phyloP scores from a whole-genome alignment of 352 stramenopile genomes.

The Pythium apleroticum region DNA sequence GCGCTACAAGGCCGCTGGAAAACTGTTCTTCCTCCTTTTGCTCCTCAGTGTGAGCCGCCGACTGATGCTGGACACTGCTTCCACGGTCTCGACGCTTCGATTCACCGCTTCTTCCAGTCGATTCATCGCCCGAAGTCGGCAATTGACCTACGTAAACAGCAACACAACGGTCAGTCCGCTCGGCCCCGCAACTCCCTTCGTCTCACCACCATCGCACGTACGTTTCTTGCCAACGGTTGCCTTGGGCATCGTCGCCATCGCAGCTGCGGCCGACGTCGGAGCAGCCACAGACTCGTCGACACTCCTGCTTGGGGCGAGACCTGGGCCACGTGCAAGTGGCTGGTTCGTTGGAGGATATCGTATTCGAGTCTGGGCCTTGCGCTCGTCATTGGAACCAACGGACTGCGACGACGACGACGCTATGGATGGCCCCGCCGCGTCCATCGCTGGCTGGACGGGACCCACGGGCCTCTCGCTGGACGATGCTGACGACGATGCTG shows the following conservation, averaged over 20 bases:
- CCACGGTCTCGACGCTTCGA: neutral
- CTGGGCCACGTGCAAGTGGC: constrained; percentile 25
- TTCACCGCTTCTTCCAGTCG: neutral
- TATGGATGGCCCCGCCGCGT: neutral
- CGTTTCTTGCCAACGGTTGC: constrained; percentile 21
- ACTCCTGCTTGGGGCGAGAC: constrained; percentile 26
- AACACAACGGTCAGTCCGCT: neutral
- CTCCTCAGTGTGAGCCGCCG: neutral
- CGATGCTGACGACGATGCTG: constrained; percentile 4
- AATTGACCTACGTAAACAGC: constrained; percentile 13
- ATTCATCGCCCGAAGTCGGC: constrained; percentile 2
- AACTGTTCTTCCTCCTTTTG: neutral
- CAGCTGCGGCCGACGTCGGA: neutral
- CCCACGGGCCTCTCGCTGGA: neutral
- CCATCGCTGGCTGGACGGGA: neutral
- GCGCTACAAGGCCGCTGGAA: neutral
- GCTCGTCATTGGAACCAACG: constrained; percentile 26
- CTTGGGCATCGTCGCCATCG: constrained; percentile 1
- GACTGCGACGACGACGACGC: constrained; percentile 6
- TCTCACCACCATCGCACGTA: constrained; percentile 14
- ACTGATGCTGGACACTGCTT: neutral
- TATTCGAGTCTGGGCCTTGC: constrained; percentile 43
- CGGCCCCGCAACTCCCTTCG: neutral
- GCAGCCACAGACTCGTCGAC: constrained; percentile 21
- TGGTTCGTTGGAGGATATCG: constrained; percentile 30